A percentile compares a stretch with the other conserved stretches of the same genome.
These are phyloP conservation scores for Geoglossum glabrum DNA, from an alignment of 495 filamentous ascomycete species.

Conservation along the genomic window DNA sequence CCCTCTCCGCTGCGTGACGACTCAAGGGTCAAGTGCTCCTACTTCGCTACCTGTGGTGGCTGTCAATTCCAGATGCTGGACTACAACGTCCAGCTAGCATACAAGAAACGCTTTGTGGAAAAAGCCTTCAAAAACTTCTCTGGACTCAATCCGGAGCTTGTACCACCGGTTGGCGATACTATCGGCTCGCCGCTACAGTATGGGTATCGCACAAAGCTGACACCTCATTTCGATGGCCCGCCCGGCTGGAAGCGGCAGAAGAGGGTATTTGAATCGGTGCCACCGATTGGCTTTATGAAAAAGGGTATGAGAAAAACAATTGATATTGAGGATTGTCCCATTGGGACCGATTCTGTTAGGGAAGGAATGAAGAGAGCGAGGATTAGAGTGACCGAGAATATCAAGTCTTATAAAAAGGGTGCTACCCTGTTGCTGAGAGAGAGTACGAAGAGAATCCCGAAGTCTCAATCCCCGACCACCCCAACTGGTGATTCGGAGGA, in stretches of 20 bases:
- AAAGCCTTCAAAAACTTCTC: constrained; percentile 90
- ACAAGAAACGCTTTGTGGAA: constrained; percentile 71
- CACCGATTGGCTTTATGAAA: constrained; percentile 75
- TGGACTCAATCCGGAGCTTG: constrained; percentile 45
- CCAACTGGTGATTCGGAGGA: constrained; percentile 1
- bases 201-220: constrained; percentile 87
- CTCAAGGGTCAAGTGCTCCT: constrained; percentile 51
- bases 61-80: constrained; percentile 97
- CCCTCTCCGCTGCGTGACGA: constrained; percentile 64
- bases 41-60: constrained; percentile 73
- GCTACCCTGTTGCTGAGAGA: constrained; percentile 82
- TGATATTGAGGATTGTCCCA: constrained; percentile 94
- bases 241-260: constrained; percentile 18
- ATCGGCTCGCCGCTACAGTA: constrained; percentile 81
- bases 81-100: constrained; percentile 64
- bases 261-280: constrained; percentile 26
- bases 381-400: constrained; percentile 43
- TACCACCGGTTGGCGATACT: constrained; percentile 63
- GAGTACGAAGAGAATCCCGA: constrained; percentile 49
- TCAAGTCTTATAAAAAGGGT: constrained; percentile 52
- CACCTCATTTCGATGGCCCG: constrained; percentile 78
- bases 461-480: constrained; percentile 13
- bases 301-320: constrained; percentile 54
- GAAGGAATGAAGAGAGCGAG: constrained; percentile 57
- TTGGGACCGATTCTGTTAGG: constrained; percentile 70